Conservation (phyloP, 345 rosid species). For the Dimocarpus longan region DNA sequence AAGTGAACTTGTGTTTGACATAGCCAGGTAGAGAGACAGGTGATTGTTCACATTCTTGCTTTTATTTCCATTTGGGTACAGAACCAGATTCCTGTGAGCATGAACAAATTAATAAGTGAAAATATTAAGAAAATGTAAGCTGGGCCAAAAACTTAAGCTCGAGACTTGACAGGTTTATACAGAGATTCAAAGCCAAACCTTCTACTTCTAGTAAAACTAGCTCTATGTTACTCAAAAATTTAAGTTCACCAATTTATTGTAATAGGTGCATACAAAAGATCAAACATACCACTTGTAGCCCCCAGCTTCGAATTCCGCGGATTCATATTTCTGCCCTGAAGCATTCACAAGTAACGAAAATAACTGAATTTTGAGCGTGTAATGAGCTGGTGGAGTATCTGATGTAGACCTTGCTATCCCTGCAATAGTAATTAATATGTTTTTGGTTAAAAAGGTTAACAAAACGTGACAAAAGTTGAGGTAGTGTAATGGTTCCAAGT, state of each 20-base stretch:
- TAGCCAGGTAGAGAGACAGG: slow-evolving; percentile 55
- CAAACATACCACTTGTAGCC: slow-evolving; percentile 72
- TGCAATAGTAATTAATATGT: slow-evolving; percentile 21
- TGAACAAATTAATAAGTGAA: not conserved
- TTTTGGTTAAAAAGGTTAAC: no score
- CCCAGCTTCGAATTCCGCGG: slow-evolving; percentile 62
- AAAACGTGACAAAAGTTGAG: no score
- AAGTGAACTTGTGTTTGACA: slow-evolving; percentile 45
- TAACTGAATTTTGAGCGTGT: slow-evolving; percentile 47
- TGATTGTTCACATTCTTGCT: slow-evolving; percentile 53
- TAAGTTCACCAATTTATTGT: no score
- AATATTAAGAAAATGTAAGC: no score
- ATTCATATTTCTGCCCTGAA: slow-evolving; percentile 56
- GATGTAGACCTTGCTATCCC: slow-evolving; percentile 43
- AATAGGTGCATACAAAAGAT: not conserved
- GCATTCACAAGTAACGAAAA: slow-evolving; percentile 48
- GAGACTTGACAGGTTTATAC: no score
- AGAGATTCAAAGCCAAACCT: no score
- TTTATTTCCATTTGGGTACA: slow-evolving; percentile 67
- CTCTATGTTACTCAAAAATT: no score
- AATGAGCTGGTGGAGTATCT: slow-evolving; percentile 57
- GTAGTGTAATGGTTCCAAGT: no score
- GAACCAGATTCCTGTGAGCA: slow-evolving; percentile 57
- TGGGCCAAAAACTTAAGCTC: no score
- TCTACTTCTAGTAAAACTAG: no score